Base-by-base conservation (phyloP, 306 rosid species). In the Cicer bijugum region DNA sequence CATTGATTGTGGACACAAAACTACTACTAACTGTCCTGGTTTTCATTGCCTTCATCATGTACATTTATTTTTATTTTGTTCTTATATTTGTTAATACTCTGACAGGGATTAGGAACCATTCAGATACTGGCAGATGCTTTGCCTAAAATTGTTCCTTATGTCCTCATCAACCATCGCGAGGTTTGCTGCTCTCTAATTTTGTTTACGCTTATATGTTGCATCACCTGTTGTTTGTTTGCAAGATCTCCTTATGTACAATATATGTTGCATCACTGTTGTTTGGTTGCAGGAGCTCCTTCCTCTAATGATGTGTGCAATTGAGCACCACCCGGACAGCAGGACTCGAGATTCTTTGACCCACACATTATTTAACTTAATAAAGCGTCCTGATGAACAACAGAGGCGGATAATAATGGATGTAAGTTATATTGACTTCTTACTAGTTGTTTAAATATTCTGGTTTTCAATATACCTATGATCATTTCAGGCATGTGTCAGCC, bases 101-200 rank as follows among this genome's bases (percentile, higher is more conserved):
- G 72, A 82, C 95, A 94, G 98, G 95, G 88, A 68, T 75, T 83
- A 56, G 83, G 86, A 77, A 91, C 96, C 77, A 87, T 94, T 80
- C 98, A 91, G 84, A 86, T 89, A 82, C 91, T 94, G 72, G 94
- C 97, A 35, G 97, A 89, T 67, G 86, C 96, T 80, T 84, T 94
- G 83, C 98, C 98, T 37, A 94, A 94, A 83, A 91, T 94, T 75
- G 98, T 94, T 81, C 98, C 98, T 33, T 94, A 89, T 62, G 98
- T 94, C 74, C 78, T 94, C 84, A 94, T 94, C 86, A 91, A 91
- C 82, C 98, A 94, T 75, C 96, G 97, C 1, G 97, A 94, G 98
- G 97, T 94, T 75, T 66, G 75, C 37, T 48, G 73, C n/a, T 79
- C 7, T 33, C 57, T 33, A 55, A 46, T 38, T 73, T 68, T 12